Evolutionary conservation across 2,329 filamentous ascomycete species (phyloP).

Genomic region (Lachnellula cervina): DNA sequence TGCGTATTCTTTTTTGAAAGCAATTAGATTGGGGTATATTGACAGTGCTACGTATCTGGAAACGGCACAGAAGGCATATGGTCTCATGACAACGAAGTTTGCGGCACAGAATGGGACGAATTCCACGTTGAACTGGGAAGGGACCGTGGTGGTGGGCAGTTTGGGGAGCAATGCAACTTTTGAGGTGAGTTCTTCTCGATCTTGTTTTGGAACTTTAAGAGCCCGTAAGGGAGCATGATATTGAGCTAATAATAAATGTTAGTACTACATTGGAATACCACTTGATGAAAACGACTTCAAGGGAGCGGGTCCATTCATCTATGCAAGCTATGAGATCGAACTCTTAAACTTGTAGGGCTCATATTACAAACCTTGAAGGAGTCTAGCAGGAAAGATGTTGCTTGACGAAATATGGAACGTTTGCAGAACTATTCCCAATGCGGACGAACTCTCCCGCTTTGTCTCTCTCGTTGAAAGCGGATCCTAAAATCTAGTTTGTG

Average conservation of each 20-base stretch:
- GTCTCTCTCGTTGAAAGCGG: too few species aligned
- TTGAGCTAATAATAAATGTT: neutral
- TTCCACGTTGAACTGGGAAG: constrained; percentile 19
- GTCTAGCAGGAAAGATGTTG: neutral
- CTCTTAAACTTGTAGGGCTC: neutral
- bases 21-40: constrained; percentile 33
- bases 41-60: constrained; percentile 8
- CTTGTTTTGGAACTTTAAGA: neutral
- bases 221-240: neutral
- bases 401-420: neutral
- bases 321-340: constrained; percentile 18
- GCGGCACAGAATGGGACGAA: constrained; percentile 9
- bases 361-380: too few species aligned
- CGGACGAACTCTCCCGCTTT: too few species aligned
- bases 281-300: constrained; percentile 22
- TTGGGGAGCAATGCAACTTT: constrained; percentile 19
- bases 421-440: neutral
- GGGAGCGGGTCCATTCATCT: constrained; percentile 23
- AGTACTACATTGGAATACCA: constrained; percentile 22
- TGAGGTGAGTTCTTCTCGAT: constrained; percentile 14
- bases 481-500: too few species aligned
- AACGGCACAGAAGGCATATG: constrained; percentile 18
- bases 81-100: constrained; percentile 19
- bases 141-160: constrained; percentile 22
- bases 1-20: constrained; percentile 35